A percentile compares a stretch with the other conserved stretches of the same genome.
These are phyloP conservation scores for Knoxia roxburghii DNA, from an alignment of 257 asterid genomes.

Conservation along the genomic window DNA sequence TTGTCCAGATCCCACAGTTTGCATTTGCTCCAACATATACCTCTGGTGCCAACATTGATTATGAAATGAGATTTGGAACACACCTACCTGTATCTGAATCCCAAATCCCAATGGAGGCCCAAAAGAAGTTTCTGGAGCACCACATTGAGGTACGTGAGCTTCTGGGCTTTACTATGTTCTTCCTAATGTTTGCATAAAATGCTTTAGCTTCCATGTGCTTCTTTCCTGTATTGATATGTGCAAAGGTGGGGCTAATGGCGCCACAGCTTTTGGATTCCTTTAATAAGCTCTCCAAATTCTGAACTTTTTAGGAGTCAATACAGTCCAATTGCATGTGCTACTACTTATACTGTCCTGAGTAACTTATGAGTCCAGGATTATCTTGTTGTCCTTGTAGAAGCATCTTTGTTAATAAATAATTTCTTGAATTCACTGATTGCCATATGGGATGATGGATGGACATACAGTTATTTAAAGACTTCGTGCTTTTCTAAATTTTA, in stretches of 20 bases:
- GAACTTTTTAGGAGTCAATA: neutral
- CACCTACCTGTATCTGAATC: conserved; percentile 26
- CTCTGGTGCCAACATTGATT: conserved; percentile 22
- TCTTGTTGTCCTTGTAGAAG: neutral
- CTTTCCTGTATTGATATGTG: neutral
- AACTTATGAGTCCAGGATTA: neutral
- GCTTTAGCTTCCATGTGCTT: neutral
- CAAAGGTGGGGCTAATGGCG: neutral
- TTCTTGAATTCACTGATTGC: neutral
- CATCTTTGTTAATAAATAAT: neutral
- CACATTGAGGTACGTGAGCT: conserved; percentile 68
- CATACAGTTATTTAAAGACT: neutral
- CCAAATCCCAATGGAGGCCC: conserved; percentile 45
- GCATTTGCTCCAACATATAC: conserved; percentile 23
- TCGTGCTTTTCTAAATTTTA: neutral
- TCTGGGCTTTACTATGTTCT: conserved; percentile 8
- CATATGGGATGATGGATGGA: neutral
- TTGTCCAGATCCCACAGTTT: conserved; percentile 28
- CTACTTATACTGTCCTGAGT: neutral
- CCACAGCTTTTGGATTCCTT: neutral
- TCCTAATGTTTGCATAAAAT: conserved; percentile 1
- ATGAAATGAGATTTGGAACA: conserved; percentile 23
- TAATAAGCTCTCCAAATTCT: neutral
- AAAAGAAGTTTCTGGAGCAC: conserved; percentile 46
- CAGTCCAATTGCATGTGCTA: neutral